Evolutionary conservation across 2,329 filamentous ascomycete genomes (phyloP).

Genomic region (Thielaviopsis musarum): DNA sequence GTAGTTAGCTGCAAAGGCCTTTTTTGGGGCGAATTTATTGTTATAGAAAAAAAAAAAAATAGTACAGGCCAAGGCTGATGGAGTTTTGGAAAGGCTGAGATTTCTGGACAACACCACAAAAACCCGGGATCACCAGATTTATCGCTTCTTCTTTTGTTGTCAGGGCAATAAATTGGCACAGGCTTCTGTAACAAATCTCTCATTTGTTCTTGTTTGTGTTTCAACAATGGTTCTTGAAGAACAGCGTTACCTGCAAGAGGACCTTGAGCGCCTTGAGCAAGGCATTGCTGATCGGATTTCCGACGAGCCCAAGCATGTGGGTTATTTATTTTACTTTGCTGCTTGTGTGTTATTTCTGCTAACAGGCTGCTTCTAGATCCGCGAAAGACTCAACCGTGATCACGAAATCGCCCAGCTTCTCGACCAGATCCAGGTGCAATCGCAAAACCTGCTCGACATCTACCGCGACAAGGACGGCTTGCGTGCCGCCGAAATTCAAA

Average conservation of each 20-base stretch:
- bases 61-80: conserved; percentile 7
- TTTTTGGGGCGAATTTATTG: not conserved
- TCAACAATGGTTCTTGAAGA: conserved; percentile 69
- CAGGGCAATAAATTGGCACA: not conserved
- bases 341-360: conserved; percentile 9
- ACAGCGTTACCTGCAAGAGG: conserved; percentile 85
- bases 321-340: conserved; percentile 19
- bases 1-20: not conserved
- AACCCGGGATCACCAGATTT: not conserved
- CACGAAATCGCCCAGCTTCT: conserved; percentile 83
- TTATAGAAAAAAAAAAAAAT: not conserved
- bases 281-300: conserved; percentile 76
- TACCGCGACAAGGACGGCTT: conserved; percentile 64
- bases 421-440: conserved; percentile 74
- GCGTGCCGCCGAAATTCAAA: conserved; percentile 64
- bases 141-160: not conserved
- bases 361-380: conserved; percentile 40
- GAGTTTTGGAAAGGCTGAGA: conserved; percentile 9
- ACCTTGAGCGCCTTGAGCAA: conserved; percentile 88
- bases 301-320: conserved; percentile 76
- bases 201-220: not conserved
- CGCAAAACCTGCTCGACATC: conserved; percentile 59
- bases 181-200: not conserved
- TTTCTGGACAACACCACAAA: not conserved
- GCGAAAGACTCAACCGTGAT: conserved; percentile 76